phyloP scores from a whole-genome alignment of 73 alveolate genomes.

The Loxodes magnus region DNA sequence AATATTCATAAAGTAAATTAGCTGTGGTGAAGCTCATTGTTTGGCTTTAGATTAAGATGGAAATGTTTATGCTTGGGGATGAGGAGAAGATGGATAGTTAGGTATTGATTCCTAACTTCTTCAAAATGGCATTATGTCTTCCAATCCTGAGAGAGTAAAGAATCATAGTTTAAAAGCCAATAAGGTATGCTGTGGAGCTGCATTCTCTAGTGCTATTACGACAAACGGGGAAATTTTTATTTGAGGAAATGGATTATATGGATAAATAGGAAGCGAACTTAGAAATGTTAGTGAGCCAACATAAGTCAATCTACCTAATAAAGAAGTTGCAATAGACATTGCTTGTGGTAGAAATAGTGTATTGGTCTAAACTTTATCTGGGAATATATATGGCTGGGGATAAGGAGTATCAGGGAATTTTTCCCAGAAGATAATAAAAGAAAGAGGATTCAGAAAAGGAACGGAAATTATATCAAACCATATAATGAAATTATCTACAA shows the following conservation, averaged over 20 bases:
- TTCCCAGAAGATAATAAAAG: too few relatives aligned
- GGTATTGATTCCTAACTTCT: constrained; percentile 12
- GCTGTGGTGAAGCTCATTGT: constrained; percentile 59
- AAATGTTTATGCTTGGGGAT: constrained; percentile 32
- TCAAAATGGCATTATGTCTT: not conserved
- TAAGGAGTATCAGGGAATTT: constrained; percentile 38
- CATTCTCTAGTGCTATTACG: constrained; percentile 54
- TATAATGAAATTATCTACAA: too few relatives aligned
- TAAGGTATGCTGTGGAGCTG: constrained; percentile 60
- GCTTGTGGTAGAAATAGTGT: constrained; percentile 70
- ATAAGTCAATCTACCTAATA: constrained; percentile 19
- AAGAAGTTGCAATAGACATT: constrained; percentile 27
- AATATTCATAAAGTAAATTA: constrained; percentile 12
- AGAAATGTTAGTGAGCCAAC: constrained; percentile 24
- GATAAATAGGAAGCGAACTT: constrained; percentile 60
- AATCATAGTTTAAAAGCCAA: not conserved
- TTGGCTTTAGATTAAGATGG: constrained; percentile 31
- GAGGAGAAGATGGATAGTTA: constrained; percentile 46
- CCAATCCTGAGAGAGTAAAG: not conserved
- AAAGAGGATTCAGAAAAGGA: too few relatives aligned
- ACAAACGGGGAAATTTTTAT: constrained; percentile 51
- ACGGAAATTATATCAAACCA: too few relatives aligned
- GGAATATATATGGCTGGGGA: constrained; percentile 81
- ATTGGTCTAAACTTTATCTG: constrained; percentile 36
- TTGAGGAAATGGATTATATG: constrained; percentile 81